Evolutionary conservation across 1,139 yeast genomes (phyloP).

Genomic region (Debaryomyces sp.): DNA sequence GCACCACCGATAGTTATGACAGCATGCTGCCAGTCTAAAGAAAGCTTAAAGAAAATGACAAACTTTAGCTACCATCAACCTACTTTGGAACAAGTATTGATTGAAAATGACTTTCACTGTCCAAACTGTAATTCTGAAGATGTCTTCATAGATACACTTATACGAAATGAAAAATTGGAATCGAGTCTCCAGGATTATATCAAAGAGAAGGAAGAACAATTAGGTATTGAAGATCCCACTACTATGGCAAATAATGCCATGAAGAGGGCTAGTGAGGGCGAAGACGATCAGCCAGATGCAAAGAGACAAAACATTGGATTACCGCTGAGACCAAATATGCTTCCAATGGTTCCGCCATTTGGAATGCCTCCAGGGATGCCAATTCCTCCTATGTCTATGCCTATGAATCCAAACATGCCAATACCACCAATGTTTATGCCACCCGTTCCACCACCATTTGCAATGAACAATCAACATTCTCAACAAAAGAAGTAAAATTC

Average conservation of each 20-base stretch:
- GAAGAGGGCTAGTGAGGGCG: constrained; percentile 28
- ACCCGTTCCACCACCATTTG: constrained; percentile 13
- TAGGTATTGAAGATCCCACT: constrained; percentile 43
- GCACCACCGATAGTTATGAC: constrained; percentile 75
- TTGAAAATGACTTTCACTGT: constrained; percentile 87
- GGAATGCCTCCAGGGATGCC: constrained; percentile 22
- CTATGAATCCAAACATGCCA: constrained; percentile 27
- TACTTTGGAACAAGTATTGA: constrained; percentile 65
- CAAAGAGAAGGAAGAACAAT: constrained; percentile 44
- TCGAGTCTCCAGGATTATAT: constrained; percentile 55
- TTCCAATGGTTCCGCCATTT: constrained; percentile 19
- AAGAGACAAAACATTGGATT: constrained; percentile 35
- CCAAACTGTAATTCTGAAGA: constrained; percentile 83
- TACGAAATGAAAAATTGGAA: constrained; percentile 61
- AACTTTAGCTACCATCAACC: constrained; percentile 44
- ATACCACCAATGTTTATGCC: constrained; percentile 23
- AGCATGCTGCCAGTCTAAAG: constrained; percentile 69
- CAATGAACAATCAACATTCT: not conserved
- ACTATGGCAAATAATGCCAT: constrained; percentile 11
- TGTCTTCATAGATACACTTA: constrained; percentile 71
- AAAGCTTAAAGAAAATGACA: constrained; percentile 55
- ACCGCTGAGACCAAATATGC: constrained; percentile 23
- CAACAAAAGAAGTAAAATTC: constrained; percentile 9
- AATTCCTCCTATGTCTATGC: constrained; percentile 27
- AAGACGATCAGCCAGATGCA: constrained; percentile 21